Percentiles rank a stretch among this genome's conserved stretches.
Conservation (phyloP, 1,284 basidiomycete genomes). For the Stygiomarasmius scandens region DNA sequence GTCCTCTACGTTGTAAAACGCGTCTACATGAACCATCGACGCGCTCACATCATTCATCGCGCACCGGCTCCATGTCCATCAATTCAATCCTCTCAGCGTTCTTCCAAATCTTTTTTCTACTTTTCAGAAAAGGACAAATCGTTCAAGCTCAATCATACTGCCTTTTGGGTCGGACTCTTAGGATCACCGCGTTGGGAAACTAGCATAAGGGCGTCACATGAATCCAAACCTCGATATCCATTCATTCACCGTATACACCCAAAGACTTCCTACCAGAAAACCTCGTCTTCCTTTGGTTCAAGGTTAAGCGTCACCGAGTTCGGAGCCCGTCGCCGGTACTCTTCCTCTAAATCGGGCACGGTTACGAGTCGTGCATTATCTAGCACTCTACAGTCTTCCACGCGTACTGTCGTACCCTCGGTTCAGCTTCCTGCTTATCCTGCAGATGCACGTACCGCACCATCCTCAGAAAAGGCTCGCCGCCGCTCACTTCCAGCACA, state of each 20-base stretch:
- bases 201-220: constrained; percentile 23
- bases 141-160: constrained; percentile 22
- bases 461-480: constrained; percentile 20
- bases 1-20: constrained; percentile 29
- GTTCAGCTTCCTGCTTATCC: constrained; percentile 12
- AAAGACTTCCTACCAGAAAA: background rate
- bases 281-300: background rate
- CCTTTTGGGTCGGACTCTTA: constrained; percentile 46
- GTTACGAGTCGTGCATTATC: constrained; percentile 16
- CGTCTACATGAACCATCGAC: constrained; percentile 27
- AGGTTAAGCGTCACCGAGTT: constrained; percentile 16
- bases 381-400: constrained; percentile 11
- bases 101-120: constrained; percentile 22
- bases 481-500: constrained; percentile 35
- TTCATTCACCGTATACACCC: constrained; percentile 4
- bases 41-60: constrained; percentile 18
- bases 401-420: background rate
- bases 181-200: constrained; percentile 50
- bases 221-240: background rate
- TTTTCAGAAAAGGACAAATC: constrained; percentile 8
- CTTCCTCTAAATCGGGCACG: background rate
- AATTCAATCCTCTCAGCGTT: constrained; percentile 19
- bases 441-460: constrained; percentile 4
- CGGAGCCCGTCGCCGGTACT: constrained; percentile 8
- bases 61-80: constrained; percentile 18